Evolutionary conservation across 305 asterid genomes (phyloP).

Genomic region (Stenogyne calaminthoides): DNA sequence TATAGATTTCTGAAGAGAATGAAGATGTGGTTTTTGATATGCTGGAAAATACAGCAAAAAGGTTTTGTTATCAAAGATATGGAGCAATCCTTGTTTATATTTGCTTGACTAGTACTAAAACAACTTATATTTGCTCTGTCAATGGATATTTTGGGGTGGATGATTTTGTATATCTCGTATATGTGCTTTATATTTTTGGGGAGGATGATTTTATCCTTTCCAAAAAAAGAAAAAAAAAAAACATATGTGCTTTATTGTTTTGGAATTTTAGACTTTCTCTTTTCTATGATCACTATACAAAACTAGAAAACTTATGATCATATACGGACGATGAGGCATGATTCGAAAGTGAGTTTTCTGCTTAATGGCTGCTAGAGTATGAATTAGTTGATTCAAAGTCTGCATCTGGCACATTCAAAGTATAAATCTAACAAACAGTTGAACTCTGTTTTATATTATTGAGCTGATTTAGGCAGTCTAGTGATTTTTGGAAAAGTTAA

Average conservation of each 20-base stretch:
- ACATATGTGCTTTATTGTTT: background rate
- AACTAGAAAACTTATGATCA: background rate
- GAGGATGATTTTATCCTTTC: too few species aligned
- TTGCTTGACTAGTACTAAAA: background rate
- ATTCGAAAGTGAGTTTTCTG: background rate
- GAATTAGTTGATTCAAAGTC: too few species aligned
- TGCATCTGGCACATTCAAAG: too few species aligned
- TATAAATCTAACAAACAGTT: too few species aligned
- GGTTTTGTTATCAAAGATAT: background rate
- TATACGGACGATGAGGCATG: too few species aligned
- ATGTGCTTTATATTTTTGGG: background rate
- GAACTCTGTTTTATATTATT: too few species aligned
- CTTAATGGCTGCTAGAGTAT: too few species aligned
- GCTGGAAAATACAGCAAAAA: background rate
- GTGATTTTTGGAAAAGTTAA: background rate
- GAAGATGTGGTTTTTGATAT: slow-evolving; percentile 5
- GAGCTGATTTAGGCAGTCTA: background rate
- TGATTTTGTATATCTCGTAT: background rate
- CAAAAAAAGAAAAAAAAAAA: background rate
- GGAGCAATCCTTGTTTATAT: background rate
- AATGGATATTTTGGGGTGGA: background rate
- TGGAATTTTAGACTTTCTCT: background rate
- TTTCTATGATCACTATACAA: background rate
- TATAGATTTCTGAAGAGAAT: background rate
- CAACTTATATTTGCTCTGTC: background rate